These are phyloP conservation scores for Angophora floribunda DNA, from an alignment of 345 rosid species.

Conservation along the genomic window DNA sequence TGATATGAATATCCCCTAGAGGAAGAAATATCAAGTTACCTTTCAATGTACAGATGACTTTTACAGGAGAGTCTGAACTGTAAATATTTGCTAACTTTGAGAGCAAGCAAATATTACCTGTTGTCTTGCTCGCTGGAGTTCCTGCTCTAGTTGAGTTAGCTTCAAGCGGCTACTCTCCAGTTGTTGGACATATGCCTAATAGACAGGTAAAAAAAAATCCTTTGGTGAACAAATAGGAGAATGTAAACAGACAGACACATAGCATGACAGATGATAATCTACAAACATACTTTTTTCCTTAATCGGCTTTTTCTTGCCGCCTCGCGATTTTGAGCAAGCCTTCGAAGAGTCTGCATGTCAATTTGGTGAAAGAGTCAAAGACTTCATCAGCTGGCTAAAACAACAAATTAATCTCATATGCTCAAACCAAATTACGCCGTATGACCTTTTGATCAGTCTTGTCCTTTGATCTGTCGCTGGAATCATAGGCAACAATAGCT, in stretches of 20 bases:
- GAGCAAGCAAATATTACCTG: conserved; percentile 44
- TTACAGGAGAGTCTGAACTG: not conserved
- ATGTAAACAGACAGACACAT: not conserved
- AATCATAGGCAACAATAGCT: conserved; percentile 60
- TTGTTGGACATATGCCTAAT: conserved; percentile 95
- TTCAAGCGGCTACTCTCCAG: conserved; percentile 95
- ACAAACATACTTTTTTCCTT: conserved; percentile 66
- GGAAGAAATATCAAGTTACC: not conserved
- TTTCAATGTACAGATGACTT: not conserved
- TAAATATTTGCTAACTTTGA: not conserved
- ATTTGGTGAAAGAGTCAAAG: conserved; percentile 9
- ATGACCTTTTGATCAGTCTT: conserved; percentile 93
- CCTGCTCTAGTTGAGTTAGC: conserved; percentile 95
- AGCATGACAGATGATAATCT: not conserved
- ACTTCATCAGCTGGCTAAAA: not conserved
- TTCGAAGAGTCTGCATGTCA: conserved; percentile 71
- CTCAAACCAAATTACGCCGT: not conserved
- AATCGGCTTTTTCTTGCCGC: conserved; percentile 97
- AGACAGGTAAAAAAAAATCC: not conserved
- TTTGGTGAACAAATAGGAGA: not conserved
- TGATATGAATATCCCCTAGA: conserved; percentile 91
- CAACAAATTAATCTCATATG: not conserved
- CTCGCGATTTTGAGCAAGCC: conserved; percentile 98
- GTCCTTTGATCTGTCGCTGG: conserved; percentile 89
- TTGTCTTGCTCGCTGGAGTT: conserved; percentile 95